A percentile compares a stretch with the other conserved stretches of the same genome.
Evolutionary conservation across 768 basidiomycete species (phyloP).

Genomic region (Rhodocollybia butyracea): DNA sequence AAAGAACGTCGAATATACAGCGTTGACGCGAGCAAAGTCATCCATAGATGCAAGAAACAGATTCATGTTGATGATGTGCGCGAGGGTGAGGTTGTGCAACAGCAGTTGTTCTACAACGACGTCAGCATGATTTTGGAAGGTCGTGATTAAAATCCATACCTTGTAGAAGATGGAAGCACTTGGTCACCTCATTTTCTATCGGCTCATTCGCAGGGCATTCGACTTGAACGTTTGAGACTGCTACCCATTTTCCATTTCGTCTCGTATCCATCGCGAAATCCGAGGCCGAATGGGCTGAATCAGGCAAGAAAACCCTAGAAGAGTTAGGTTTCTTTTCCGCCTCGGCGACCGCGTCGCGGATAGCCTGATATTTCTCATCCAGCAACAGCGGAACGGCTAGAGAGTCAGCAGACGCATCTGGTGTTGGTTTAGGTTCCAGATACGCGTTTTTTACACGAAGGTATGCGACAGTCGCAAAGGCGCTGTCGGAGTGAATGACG

Average conservation of each 20-base stretch:
- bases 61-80: constrained; percentile 73
- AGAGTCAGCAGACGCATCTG: constrained; percentile 5
- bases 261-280: constrained; percentile 18
- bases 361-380: constrained; percentile 34
- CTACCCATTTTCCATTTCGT: constrained; percentile 62
- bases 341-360: constrained; percentile 22
- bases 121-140: neutral
- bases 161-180: constrained; percentile 63
- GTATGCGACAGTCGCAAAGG: constrained; percentile 90
- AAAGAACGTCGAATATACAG: constrained; percentile 77
- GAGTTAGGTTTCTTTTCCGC: neutral
- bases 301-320: neutral
- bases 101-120: constrained; percentile 48
- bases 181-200: constrained; percentile 67
- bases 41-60: constrained; percentile 82
- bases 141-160: constrained; percentile 37
- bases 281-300: neutral
- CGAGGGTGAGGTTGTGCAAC: constrained; percentile 44
- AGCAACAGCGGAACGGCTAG: constrained; percentile 50
- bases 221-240: constrained; percentile 55
- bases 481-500: constrained; percentile 75
- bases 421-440: constrained; percentile 50
- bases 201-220: constrained; percentile 23
- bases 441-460: constrained; percentile 71
- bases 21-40: constrained; percentile 74